phyloP scores from a whole-genome alignment of 2,329 filamentous ascomycete genomes.

The Hypoxylon sp. region DNA sequence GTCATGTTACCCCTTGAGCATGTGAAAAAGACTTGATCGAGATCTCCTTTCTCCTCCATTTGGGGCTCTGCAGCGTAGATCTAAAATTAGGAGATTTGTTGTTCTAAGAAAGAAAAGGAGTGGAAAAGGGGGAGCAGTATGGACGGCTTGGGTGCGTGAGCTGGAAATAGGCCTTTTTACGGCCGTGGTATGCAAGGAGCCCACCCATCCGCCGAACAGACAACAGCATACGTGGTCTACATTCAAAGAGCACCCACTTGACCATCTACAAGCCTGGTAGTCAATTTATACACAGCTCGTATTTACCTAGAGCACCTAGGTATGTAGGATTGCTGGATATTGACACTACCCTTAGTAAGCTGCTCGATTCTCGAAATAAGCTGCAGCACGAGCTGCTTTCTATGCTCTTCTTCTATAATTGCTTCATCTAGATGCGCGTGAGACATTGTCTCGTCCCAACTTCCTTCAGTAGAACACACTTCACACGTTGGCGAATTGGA shows the following conservation, averaged over 20 bases:
- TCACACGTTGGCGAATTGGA: not conserved
- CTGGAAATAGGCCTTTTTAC: not conserved
- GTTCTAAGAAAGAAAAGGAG: too few species aligned
- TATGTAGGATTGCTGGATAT: not conserved
- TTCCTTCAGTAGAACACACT: not conserved
- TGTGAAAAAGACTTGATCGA: not conserved
- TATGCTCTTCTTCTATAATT: constrained; percentile 4
- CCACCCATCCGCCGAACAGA: too few species aligned
- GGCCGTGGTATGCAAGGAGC: not conserved
- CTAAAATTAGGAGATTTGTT: too few species aligned
- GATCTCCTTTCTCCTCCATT: not conserved
- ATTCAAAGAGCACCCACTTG: not conserved
- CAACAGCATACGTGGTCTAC: not conserved
- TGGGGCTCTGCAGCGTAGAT: too few species aligned
- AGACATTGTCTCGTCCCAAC: not conserved
- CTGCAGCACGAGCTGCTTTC: constrained; percentile 13
- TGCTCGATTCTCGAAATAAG: not conserved
- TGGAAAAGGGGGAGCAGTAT: too few species aligned
- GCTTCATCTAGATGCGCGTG: constrained; percentile 5
- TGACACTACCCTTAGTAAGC: not conserved
- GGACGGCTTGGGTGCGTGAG: too few species aligned
- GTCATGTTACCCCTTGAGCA: not conserved
- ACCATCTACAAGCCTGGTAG: not conserved
- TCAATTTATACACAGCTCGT: not conserved
- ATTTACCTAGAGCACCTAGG: not conserved